phyloP scores from a whole-genome alignment of 306 rosid genomes.

The Quercus engelmannii region DNA sequence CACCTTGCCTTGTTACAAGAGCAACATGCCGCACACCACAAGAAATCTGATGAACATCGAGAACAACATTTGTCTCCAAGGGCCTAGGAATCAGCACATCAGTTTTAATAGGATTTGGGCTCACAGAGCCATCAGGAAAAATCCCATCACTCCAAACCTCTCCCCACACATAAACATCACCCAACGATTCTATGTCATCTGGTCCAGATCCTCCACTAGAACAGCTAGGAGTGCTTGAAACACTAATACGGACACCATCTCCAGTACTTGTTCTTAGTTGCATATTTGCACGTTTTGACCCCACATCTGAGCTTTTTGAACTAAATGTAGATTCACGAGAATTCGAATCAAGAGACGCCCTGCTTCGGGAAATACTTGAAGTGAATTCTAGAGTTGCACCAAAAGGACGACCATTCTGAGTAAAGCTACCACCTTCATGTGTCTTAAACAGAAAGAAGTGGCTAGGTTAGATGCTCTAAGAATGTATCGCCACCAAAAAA shows the following conservation, averaged over 20 bases:
- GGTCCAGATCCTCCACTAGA: slow-evolving; percentile 77
- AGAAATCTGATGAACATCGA: slow-evolving; percentile 80
- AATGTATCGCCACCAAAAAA: slow-evolving; percentile 1
- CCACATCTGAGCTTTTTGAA: slow-evolving; percentile 62
- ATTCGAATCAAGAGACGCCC: slow-evolving; percentile 48
- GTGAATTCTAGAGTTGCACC: slow-evolving; percentile 54
- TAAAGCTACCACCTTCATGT: slow-evolving; percentile 40
- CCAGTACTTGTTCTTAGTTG: slow-evolving; percentile 61
- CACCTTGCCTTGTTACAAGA: slow-evolving; percentile 93
- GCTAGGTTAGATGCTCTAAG: slow-evolving; percentile 3
- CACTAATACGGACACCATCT: slow-evolving; percentile 82
- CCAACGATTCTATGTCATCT: slow-evolving; percentile 93
- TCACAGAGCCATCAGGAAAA: slow-evolving; percentile 52
- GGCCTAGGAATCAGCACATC: slow-evolving; percentile 74
- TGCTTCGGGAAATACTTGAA: slow-evolving; percentile 41
- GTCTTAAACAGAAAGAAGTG: slow-evolving; percentile 30
- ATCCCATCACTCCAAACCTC: slow-evolving; percentile 67
- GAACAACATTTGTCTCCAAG: slow-evolving; percentile 81
- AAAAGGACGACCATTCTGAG: slow-evolving; percentile 38
- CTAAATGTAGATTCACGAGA: slow-evolving; percentile 40
- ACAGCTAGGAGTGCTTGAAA: slow-evolving; percentile 73
- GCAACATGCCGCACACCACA: slow-evolving; percentile 78
- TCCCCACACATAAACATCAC: slow-evolving; percentile 95
- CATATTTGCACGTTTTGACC: slow-evolving; percentile 64
- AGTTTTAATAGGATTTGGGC: slow-evolving; percentile 38